A percentile compares a stretch with the other conserved stretches of the same genome.
Conservation (phyloP, 2,329 filamentous ascomycete species). For the Shiraia bambusicola region DNA sequence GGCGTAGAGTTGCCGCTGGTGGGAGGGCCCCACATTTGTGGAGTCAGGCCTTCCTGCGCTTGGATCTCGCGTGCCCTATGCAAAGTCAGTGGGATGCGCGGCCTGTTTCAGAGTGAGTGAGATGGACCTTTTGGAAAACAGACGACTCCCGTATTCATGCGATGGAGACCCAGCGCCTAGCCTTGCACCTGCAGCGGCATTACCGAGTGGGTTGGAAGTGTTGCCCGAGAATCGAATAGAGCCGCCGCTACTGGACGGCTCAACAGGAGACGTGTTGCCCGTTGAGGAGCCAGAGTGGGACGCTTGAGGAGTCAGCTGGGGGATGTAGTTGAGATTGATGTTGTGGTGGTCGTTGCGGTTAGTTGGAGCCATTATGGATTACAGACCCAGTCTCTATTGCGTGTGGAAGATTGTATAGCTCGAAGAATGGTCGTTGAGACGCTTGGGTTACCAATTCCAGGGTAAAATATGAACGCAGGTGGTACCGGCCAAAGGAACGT, state of each 20-base stretch:
- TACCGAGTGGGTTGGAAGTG: conserved; percentile 56
- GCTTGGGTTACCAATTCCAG: conserved; percentile 44
- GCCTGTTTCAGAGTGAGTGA: conserved; percentile 33
- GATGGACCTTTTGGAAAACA: conserved; percentile 90
- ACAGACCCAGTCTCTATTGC: conserved; percentile 44
- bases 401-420: conserved; percentile 24
- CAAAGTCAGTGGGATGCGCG: conserved; percentile 32
- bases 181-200: conserved; percentile 60
- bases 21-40: conserved; percentile 83
- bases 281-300: conserved; percentile 77
- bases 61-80: conserved; percentile 90
- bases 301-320: conserved; percentile 66
- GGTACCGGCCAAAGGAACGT: conserved; percentile 48
- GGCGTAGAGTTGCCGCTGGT: conserved; percentile 96
- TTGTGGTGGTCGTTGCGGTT: conserved; percentile 80
- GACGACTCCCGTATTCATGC: conserved; percentile 76
- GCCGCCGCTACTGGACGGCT: conserved; percentile 64
- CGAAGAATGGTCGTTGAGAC: conserved; percentile 33
- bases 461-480: conserved; percentile 37
- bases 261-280: conserved; percentile 76
- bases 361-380: conserved; percentile 88
- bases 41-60: conserved; percentile 84
- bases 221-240: conserved; percentile 72
- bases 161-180: conserved; percentile 95
- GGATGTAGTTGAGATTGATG: conserved; percentile 79